These are phyloP conservation scores for Protostelium mycophagum DNA, from an alignment of 78 protist genomes.

Conservation along the genomic window DNA sequence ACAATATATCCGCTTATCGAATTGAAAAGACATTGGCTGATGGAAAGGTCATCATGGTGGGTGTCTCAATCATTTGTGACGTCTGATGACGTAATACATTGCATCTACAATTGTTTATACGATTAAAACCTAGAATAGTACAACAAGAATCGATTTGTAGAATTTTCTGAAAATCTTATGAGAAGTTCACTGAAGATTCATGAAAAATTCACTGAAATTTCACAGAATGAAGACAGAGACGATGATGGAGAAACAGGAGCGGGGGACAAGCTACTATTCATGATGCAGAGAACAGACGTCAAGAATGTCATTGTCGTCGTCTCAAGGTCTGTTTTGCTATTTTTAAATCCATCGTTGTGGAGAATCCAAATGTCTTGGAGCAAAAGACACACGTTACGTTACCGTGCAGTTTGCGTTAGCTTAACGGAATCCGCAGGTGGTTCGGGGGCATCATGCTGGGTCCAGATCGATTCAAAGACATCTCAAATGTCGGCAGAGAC, in stretches of 20 bases:
- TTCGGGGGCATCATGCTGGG: conserved; percentile 1
- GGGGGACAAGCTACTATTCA: conserved; percentile 44
- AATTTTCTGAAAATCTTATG: too few relatives aligned
- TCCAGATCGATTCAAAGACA: not conserved
- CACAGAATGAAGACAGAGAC: conserved; percentile 37
- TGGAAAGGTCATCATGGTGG: conserved; percentile 19
- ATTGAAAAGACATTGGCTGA: conserved; percentile 9
- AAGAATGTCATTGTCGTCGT: conserved; percentile 36
- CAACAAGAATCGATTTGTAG: too few relatives aligned
- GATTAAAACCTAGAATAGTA: too few relatives aligned
- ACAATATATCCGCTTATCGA: conserved; percentile 59
- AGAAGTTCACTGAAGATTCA: not conserved
- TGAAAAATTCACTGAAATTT: too few relatives aligned
- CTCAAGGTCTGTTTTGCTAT: conserved; percentile 32
- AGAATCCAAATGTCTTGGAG: not conserved
- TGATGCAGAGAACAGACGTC: conserved; percentile 24
- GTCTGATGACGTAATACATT: too few relatives aligned
- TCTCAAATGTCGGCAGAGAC: not conserved
- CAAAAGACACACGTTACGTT: too few relatives aligned
- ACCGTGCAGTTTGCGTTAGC: too few relatives aligned
- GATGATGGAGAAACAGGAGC: conserved; percentile 69
- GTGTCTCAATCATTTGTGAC: too few relatives aligned
- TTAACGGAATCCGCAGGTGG: too few relatives aligned
- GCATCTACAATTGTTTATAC: too few relatives aligned
- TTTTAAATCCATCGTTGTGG: not conserved